A percentile compares a stretch with the other conserved stretches of the same genome.
Evolutionary conservation across 2,329 filamentous ascomycete species (phyloP).

Genomic region (Penicillium sp.): DNA sequence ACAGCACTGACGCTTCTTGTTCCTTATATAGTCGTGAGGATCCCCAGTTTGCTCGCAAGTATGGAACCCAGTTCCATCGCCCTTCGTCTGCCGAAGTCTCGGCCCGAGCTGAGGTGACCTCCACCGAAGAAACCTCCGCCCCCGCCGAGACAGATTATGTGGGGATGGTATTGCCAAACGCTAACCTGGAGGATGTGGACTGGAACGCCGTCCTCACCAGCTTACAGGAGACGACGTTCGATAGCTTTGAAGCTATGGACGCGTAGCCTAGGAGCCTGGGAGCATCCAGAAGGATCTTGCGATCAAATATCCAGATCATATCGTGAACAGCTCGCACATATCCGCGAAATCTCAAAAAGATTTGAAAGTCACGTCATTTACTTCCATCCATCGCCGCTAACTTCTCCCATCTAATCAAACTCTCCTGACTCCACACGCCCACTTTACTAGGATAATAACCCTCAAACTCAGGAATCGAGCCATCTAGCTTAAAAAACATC

Average conservation of each 20-base stretch:
- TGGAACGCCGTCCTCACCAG: no score
- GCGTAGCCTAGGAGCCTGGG: background rate
- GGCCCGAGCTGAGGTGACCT: no score
- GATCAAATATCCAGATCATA: no score
- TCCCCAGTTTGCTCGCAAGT: background rate
- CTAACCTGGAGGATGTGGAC: no score
- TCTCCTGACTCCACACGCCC: background rate
- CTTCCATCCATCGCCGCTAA: background rate
- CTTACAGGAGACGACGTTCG: no score
- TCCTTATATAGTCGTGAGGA: background rate
- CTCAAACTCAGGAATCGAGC: background rate
- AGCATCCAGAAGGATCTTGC: no score
- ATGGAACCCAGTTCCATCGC: background rate
- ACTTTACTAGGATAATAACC: background rate
- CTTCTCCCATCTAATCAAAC: background rate
- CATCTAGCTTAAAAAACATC: background rate
- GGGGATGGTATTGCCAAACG: no score
- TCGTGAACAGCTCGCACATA: background rate
- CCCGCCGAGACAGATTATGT: no score
- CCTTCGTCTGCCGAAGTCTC: background rate
- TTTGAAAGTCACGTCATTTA: no score
- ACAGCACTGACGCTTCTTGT: background rate
- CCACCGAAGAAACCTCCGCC: no score
- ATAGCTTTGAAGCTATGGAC: no score
- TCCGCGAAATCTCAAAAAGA: no score